These are phyloP conservation scores for Aquilaria yunnanensis DNA, from an alignment of 345 rosid species.

Conservation along the genomic window DNA sequence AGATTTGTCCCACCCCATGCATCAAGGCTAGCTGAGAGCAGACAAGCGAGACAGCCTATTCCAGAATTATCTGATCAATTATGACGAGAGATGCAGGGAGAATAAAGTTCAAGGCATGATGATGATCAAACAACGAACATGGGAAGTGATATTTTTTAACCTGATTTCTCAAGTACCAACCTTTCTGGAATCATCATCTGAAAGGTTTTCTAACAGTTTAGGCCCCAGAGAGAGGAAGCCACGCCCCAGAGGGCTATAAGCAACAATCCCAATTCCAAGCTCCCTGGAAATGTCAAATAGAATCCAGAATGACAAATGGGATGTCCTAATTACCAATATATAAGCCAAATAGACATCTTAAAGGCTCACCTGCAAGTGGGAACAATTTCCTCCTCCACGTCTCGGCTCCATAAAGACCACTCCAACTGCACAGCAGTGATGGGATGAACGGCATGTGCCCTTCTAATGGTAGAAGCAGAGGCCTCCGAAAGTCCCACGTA, in stretches of 20 bases:
- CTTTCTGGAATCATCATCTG: slow-evolving; percentile 34
- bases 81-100: too few species aligned
- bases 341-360: not conserved
- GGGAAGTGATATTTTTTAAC: not conserved
- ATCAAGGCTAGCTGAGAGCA: too few species aligned
- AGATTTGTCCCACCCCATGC: too few species aligned
- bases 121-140: not conserved
- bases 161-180: slow-evolving; percentile 12
- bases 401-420: slow-evolving; percentile 84
- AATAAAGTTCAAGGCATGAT: too few species aligned
- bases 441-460: slow-evolving; percentile 82
- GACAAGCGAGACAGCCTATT: too few species aligned
- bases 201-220: slow-evolving; percentile 30
- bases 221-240: slow-evolving; percentile 61
- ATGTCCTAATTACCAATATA: not conserved
- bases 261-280: slow-evolving; percentile 72
- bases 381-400: slow-evolving; percentile 47
- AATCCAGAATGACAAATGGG: not conserved
- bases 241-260: slow-evolving; percentile 63
- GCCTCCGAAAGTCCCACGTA: slow-evolving; percentile 70
- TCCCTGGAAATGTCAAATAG: slow-evolving; percentile 30
- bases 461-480: slow-evolving; percentile 69
- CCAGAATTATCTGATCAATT: too few species aligned
- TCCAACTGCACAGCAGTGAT: slow-evolving; percentile 65
- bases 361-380: slow-evolving; percentile 12